These are phyloP conservation scores for Acorus gramineus DNA, from an alignment of 106 monocot species.

Conservation along the genomic window DNA sequence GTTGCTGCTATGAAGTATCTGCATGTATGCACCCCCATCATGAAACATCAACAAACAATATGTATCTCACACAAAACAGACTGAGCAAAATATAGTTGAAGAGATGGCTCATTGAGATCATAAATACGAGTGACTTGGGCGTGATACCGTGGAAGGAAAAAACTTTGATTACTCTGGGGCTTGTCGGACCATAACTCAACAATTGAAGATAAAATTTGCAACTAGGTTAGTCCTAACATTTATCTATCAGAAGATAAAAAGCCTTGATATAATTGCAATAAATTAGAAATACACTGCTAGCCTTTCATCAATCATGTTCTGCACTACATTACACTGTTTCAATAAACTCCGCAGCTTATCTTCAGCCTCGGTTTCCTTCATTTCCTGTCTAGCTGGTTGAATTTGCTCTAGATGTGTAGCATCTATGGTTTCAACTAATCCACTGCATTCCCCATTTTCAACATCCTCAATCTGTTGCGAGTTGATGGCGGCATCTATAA, in stretches of 20 bases:
- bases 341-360: slow-evolving; percentile 33
- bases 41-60: neutral
- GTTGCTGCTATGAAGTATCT: slow-evolving; percentile 13
- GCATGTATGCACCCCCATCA: neutral
- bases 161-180: too few species aligned
- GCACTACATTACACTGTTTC: slow-evolving; percentile 35
- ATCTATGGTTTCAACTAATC: neutral
- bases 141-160: too few species aligned
- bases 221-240: too few species aligned
- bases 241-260: too few species aligned
- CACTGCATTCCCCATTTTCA: too few species aligned
- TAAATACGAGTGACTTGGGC: too few species aligned
- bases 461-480: too few species aligned
- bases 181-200: too few species aligned
- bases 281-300: slow-evolving; percentile 47
- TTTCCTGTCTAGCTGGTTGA: neutral
- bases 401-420: neutral
- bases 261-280: too few species aligned
- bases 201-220: too few species aligned
- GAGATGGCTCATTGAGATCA: too few species aligned
- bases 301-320: slow-evolving; percentile 50
- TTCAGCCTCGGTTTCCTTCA: neutral
- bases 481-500: neutral
- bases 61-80: neutral
- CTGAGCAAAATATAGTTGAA: too few species aligned